phyloP scores from a whole-genome alignment of 1,284 basidiomycete genomes.

The Rhizoctonia solani region DNA sequence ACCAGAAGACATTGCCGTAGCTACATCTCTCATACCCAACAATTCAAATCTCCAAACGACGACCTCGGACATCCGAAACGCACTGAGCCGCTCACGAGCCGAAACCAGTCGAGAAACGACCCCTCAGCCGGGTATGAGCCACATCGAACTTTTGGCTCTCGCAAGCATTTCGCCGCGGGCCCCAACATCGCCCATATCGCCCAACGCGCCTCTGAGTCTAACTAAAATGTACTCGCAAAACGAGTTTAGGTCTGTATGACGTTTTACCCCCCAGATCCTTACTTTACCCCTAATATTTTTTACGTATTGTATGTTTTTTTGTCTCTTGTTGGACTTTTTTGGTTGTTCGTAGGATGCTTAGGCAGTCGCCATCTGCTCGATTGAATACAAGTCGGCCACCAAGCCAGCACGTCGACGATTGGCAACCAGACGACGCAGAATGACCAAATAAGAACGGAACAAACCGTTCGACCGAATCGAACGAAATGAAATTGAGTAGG shows the following conservation, averaged over 20 bases:
- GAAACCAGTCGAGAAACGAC: neutral
- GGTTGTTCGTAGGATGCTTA: conserved; percentile 15
- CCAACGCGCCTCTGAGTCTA: conserved; percentile 14
- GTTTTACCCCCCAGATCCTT: neutral
- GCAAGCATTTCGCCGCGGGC: conserved; percentile 21
- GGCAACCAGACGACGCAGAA: neutral
- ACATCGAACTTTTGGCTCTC: conserved; percentile 17
- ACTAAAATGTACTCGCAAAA: conserved; percentile 36
- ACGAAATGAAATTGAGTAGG: neutral
- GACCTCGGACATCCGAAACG: neutral
- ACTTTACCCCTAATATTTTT: neutral
- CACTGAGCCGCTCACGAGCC: neutral
- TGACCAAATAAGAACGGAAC: neutral
- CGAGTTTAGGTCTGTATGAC: conserved; percentile 35
- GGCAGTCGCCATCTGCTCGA: conserved; percentile 27
- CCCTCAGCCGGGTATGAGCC: neutral
- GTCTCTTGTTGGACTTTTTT: no score
- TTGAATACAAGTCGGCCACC: conserved; percentile 35
- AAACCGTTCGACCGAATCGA: neutral
- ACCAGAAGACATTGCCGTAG: conserved; percentile 1
- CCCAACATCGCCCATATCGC: conserved; percentile 17
- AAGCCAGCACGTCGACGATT: conserved; percentile 35
- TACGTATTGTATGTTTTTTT: neutral
- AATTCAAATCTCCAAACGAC: neutral
- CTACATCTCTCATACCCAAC: neutral